Base-by-base conservation (phyloP, 371 early-diverging fungal species). In the Mucor irregularis region DNA sequence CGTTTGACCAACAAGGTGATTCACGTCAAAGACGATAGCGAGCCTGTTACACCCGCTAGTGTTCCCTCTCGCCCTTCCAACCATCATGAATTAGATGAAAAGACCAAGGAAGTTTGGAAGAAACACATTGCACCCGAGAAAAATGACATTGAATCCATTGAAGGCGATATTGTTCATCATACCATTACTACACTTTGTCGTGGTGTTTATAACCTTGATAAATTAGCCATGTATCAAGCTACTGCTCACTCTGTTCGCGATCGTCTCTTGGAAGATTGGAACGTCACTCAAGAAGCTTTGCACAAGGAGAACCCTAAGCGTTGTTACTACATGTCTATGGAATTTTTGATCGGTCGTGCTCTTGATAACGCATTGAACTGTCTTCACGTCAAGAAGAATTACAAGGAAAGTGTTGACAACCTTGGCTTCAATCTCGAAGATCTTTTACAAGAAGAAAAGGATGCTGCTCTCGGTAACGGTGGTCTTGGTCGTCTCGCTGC, bases 401-500 rank as follows among this genome's bases (percentile, higher is more conserved):
- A 90, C 68, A 28, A 61, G 64, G 67, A 78, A 44, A 83, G 89
- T 47, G 65, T 90, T 8, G 65, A 79, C 37, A 80, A 84, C 35
- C 78, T 96, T 7, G 96, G 96, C 4, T 96, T 95, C 76, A 66
- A 75, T 31, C 71, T 96, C 63, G 96, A 96, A 62, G 95, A 95
- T 61, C 64, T 92, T 44, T 75, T 96, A 48, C 89, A 87, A 54
- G 89, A 95, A 71, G 96, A 96, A 73, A 82, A 83, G 43, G 96
- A 96, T 62, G 95, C 96, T 7, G 96, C 95, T 5, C 83, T 96
- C 17, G 96, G 96, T 29, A 96, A 96, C 66, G 96, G 96, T 56
- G 96, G 96, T 65, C 74, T 96, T 2, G 94, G 94, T 30, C 90
- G 94, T 42, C 80, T 94, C 39, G 94, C 94, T 5, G 94, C 94